Conservation (phyloP, 2,329 filamentous ascomycete genomes). For the Scytalidium sp. region DNA sequence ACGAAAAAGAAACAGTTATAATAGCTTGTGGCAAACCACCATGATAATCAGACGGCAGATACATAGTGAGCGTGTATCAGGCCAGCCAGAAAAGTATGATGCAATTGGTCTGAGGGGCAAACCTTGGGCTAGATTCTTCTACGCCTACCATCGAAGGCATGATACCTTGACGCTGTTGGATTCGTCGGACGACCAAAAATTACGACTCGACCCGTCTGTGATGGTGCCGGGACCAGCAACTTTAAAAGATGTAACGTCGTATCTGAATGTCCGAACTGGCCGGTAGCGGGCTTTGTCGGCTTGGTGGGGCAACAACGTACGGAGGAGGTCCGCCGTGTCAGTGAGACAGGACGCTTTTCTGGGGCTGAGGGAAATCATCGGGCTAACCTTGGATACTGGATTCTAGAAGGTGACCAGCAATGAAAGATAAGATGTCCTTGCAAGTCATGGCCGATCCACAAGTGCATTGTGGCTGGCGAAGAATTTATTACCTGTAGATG, state of each 20-base stretch:
- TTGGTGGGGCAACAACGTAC: neutral
- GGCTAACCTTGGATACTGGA: too few species aligned
- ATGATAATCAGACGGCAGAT: neutral
- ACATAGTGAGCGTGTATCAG: neutral
- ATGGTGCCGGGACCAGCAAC: neutral
- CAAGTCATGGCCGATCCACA: too few species aligned
- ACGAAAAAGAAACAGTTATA: neutral
- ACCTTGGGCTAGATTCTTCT: neutral
- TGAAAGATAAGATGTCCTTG: too few species aligned
- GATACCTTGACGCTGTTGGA: neutral
- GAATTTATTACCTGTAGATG: too few species aligned
- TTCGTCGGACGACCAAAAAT: neutral
- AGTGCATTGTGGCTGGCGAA: too few species aligned
- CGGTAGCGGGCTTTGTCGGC: neutral
- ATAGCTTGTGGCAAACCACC: neutral
- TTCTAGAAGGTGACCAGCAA: too few species aligned
- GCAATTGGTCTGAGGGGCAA: neutral
- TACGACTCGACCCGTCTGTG: neutral
- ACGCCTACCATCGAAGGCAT: neutral
- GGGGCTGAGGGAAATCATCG: too few species aligned
- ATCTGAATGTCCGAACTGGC: neutral
- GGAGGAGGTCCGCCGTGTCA: neutral
- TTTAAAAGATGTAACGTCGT: neutral
- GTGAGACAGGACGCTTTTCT: too few species aligned
- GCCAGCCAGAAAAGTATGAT: neutral